Base-by-base conservation (phyloP, 805 yeast species). In the Candida piceae region DNA sequence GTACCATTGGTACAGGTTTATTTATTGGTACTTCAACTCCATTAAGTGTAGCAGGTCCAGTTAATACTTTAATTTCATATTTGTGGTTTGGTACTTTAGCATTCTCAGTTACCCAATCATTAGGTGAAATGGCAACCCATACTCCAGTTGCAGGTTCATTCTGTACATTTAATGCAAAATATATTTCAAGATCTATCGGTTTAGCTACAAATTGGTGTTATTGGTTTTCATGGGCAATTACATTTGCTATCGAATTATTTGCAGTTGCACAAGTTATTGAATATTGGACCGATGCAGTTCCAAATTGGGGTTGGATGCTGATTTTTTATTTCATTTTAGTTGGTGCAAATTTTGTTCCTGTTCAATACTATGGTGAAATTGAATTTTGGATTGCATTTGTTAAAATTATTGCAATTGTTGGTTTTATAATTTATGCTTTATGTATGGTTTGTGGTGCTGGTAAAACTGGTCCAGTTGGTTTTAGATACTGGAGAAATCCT, bases 111-210 rank as follows among this genome's bases (percentile, higher is more conserved):
- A 76, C 84, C 16, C 88, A 81, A 54, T 72, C 82, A 4, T 63
- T 83, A 39, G 89, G 88, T 51, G 90, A 83, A 58, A 80, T 83
- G 89, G 87, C 88, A 34, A 81, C 88, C 8, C 78, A 71, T 46
- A 77, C 82, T 13, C 89, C 89, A 7, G 74, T 79, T 29, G 68
- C 78, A 1, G 79, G 79, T 38, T 78, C 86, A 0, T 80, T 81
- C 60, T 74, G 83, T 21, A 84, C 78, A 31, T 82, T 81, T 54
- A 70, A 80, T n/a, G 67, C 81, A 10, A 66, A 83, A 48, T 82
- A 80, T 65, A 57, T 80, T 21, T 76, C 82, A 5, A 82, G 80
- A n/a, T 75, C 88, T 7, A 57, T 79, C 27, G 90, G 89, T 39
- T 82, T 78, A 29, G 78, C 87, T 21, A 76, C 74, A 41, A 84